Percentiles rank a stretch among this genome's conserved stretches.
phyloP scores from a whole-genome alignment of 805 yeast genomes.

The Ascoidea asiatica region DNA sequence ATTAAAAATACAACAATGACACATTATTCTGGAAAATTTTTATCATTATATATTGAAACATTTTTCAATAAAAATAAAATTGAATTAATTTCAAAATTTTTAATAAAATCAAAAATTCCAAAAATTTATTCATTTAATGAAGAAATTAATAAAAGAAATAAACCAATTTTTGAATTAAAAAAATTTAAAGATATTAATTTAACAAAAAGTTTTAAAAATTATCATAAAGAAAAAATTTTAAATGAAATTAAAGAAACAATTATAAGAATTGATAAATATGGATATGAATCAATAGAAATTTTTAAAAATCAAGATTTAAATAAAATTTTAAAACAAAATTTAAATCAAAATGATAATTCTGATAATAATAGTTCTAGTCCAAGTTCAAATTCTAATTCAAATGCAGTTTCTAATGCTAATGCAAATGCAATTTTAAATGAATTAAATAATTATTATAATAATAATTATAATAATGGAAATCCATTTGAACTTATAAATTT shows the following conservation, averaged over 20 bases:
- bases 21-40: conserved; percentile 56
- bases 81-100: conserved; percentile 31
- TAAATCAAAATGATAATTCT: background rate
- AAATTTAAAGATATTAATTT: conserved; percentile 21
- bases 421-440: no score
- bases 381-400: background rate
- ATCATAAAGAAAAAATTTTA: conserved; percentile 38
- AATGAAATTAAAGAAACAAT: conserved; percentile 70
- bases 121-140: conserved; percentile 11
- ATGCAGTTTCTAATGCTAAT: no score
- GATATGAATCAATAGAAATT: no score
- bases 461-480: background rate
- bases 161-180: conserved; percentile 17
- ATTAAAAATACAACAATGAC: conserved; percentile 60
- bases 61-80: conserved; percentile 14
- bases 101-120: conserved; percentile 30
- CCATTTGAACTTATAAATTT: conserved; percentile 34
- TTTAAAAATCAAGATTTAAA: conserved; percentile 3
- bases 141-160: conserved; percentile 8
- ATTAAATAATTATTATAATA: no score
- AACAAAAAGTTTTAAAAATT: conserved; percentile 38
- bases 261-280: conserved; percentile 41
- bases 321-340: background rate
- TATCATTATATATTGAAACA: conserved; percentile 39
- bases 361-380: no score